These are phyloP conservation scores for Clarireedia monteithiana DNA, from an alignment of 2,329 filamentous ascomycete genomes.

Conservation along the genomic window DNA sequence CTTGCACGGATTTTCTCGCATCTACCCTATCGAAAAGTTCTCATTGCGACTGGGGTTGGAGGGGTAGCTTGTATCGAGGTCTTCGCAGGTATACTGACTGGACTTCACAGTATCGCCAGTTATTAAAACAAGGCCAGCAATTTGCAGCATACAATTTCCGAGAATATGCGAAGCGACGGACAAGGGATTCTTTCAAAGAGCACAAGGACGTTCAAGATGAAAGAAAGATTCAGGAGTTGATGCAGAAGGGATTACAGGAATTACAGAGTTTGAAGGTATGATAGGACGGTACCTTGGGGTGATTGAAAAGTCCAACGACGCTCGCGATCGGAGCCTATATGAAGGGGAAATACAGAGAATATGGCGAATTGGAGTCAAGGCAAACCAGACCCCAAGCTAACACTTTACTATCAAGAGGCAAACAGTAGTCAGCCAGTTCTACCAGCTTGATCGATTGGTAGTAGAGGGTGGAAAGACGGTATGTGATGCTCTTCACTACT, in stretches of 20 bases:
- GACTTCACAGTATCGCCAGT: constrained; percentile 71
- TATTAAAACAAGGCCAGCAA: constrained; percentile 77
- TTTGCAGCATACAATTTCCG: constrained; percentile 97
- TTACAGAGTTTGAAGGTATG: constrained; percentile 85
- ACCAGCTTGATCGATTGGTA: constrained; percentile 82
- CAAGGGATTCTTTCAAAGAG: constrained; percentile 83
- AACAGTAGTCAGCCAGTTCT: constrained; percentile 92
- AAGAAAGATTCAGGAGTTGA: constrained; percentile 73
- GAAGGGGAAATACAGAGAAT: neutral
- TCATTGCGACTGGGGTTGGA: neutral
- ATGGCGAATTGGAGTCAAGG: neutral
- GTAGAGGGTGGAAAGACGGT: constrained; percentile 81
- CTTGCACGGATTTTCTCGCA: neutral
- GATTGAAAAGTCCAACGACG: neutral
- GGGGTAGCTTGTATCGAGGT: neutral
- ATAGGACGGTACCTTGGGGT: neutral
- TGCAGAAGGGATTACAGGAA: constrained; percentile 82
- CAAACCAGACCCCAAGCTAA: constrained; percentile 11
- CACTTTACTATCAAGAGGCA: constrained; percentile 60
- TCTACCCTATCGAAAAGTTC: neutral
- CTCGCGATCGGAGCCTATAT: no score
- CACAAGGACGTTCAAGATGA: constrained; percentile 65
- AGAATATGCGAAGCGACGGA: constrained; percentile 89
- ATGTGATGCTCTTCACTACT: constrained; percentile 27
- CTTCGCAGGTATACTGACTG: constrained; percentile 5